A percentile compares a stretch with the other conserved stretches of the same genome.
Evolutionary conservation across 1,139 yeast genomes (phyloP).

Genomic region (Taphrina populina): DNA sequence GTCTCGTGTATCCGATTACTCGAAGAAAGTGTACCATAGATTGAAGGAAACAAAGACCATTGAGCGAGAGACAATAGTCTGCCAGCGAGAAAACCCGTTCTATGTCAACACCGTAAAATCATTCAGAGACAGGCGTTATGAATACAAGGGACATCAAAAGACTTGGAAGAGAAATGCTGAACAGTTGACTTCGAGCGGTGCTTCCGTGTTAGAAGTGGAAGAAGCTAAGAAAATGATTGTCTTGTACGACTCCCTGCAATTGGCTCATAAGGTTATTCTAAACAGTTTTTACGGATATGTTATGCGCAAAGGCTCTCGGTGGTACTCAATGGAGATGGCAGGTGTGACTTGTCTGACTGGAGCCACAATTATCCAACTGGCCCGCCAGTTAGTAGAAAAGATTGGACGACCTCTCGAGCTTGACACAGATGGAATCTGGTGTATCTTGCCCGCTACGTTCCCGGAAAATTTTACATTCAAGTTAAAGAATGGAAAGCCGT

Average conservation of each 20-base stretch:
- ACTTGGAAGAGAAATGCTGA: constrained; percentile 85
- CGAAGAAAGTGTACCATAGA: constrained; percentile 79
- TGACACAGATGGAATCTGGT: constrained; percentile 99
- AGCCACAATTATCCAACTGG: constrained; percentile 97
- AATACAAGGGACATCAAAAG: constrained; percentile 89
- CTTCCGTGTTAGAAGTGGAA: constrained; percentile 56
- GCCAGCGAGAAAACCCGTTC: constrained; percentile 97
- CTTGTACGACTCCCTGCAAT: constrained; percentile 87
- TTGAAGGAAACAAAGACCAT: constrained; percentile 78
- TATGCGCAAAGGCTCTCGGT: constrained; percentile 97
- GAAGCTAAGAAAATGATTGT: constrained; percentile 94
- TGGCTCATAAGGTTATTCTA: constrained; percentile 94
- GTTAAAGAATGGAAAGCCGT: constrained; percentile 71
- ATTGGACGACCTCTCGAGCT: constrained; percentile 92
- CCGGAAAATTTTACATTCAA: constrained; percentile 82
- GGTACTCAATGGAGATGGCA: constrained; percentile 99
- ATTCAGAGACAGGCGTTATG: constrained; percentile 94
- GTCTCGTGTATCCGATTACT: constrained; percentile 79
- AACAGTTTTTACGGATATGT: constrained; percentile 98
- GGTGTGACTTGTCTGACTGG: constrained; percentile 98
- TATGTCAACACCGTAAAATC: constrained; percentile 91
- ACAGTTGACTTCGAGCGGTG: constrained; percentile 56
- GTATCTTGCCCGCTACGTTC: constrained; percentile 87
- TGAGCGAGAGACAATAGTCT: constrained; percentile 88
- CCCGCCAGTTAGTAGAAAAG: constrained; percentile 86